phyloP scores from a whole-genome alignment of 139 green algal species.

The Nannochloris sp. region DNA sequence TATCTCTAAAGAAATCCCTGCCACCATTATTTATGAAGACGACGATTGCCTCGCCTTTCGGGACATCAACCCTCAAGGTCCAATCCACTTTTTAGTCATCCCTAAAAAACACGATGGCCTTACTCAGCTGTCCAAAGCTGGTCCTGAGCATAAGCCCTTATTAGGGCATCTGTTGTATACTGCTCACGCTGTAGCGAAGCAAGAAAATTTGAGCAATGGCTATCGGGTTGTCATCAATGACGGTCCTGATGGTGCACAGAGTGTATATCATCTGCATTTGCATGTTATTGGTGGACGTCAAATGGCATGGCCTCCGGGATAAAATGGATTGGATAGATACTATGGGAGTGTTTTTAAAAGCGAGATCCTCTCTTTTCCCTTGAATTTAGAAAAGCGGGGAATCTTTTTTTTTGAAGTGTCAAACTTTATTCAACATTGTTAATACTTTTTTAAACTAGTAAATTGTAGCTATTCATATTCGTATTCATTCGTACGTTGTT shows the following conservation, averaged over 20 bases:
- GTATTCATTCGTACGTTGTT: too few species aligned
- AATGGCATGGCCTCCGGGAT: constrained; percentile 71
- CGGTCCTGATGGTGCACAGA: constrained; percentile 73
- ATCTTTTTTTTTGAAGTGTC: too few species aligned
- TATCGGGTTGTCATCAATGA: constrained; percentile 91
- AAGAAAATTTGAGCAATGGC: constrained; percentile 66
- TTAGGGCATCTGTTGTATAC: constrained; percentile 87
- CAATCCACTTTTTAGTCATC: constrained; percentile 90
- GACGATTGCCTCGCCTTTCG: constrained; percentile 84
- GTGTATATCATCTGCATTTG: constrained; percentile 85
- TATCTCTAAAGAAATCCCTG: constrained; percentile 77
- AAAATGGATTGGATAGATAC: too few species aligned
- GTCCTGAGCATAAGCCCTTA: constrained; percentile 65
- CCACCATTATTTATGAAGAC: constrained; percentile 93
- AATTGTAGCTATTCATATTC: too few species aligned
- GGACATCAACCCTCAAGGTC: constrained; percentile 86
- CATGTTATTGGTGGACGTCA: constrained; percentile 78
- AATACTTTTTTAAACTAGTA: too few species aligned
- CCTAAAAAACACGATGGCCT: constrained; percentile 73
- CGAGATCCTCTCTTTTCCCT: too few species aligned
- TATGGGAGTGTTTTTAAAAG: too few species aligned
- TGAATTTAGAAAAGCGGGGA: too few species aligned
- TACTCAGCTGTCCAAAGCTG: constrained; percentile 69
- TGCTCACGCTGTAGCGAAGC: constrained; percentile 59
- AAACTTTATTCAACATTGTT: too few species aligned